Evolutionary conservation across 2,329 filamentous ascomycete species (phyloP).

Genomic region (Xylariales sp.): DNA sequence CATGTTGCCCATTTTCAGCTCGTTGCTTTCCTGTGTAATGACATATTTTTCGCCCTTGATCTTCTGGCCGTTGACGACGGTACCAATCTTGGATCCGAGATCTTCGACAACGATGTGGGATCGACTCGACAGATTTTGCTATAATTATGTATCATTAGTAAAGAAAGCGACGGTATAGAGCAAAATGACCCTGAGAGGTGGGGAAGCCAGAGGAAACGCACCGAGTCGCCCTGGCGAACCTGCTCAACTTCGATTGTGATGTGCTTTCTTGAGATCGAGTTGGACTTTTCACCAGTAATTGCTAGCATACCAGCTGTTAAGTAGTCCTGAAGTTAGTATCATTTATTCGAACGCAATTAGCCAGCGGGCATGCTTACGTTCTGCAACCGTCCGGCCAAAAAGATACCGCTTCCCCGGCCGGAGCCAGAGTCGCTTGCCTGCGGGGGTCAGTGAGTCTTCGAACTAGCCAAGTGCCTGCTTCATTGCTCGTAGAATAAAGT

Average conservation of each 20-base stretch:
- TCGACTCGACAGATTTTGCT: slow-evolving; percentile 60
- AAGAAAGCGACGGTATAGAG: too few species aligned
- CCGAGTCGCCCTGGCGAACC: slow-evolving; percentile 63
- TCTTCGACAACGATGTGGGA: slow-evolving; percentile 74
- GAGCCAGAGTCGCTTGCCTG: slow-evolving; percentile 75
- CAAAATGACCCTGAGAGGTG: not conserved
- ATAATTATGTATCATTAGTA: too few species aligned
- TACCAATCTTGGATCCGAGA: slow-evolving; percentile 79
- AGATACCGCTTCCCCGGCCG: slow-evolving; percentile 81
- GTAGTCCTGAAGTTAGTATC: slow-evolving; percentile 13
- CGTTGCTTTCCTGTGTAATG: slow-evolving; percentile 54
- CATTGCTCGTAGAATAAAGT: too few species aligned
- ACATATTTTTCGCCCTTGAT: slow-evolving; percentile 59
- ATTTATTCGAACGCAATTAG: slow-evolving; percentile 14
- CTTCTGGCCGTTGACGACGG: slow-evolving; percentile 67
- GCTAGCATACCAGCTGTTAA: slow-evolving; percentile 57
- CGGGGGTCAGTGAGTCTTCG: slow-evolving; percentile 8
- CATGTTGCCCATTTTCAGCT: slow-evolving; percentile 69
- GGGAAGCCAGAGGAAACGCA: slow-evolving; percentile 30
- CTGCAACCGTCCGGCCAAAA: slow-evolving; percentile 72
- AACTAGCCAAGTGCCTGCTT: too few species aligned
- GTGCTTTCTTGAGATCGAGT: slow-evolving; percentile 85
- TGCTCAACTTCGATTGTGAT: slow-evolving; percentile 68
- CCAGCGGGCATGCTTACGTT: too few species aligned
- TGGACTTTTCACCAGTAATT: slow-evolving; percentile 58